Base-by-base conservation (phyloP, 208 protist genomes). In the Leishmania amazonensis region DNA sequence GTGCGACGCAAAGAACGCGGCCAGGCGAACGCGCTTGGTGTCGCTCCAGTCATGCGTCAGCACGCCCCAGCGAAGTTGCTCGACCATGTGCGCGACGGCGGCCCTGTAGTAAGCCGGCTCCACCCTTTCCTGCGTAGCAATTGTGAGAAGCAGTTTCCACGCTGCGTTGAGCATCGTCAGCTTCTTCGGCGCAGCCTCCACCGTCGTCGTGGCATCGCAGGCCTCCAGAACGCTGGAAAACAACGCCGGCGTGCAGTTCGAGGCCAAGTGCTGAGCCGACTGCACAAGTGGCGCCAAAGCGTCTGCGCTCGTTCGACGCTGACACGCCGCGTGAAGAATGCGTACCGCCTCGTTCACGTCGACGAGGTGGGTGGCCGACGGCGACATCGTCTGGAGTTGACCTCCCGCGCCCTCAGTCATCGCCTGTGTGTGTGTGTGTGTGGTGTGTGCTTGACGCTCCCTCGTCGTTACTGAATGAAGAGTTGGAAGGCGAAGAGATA, bases 41-140 rank as follows among this genome's bases (percentile, higher is more conserved):
- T 94, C 90, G 8, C 81, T 90, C 93, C 93, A 96, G 75, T 96
- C 90, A 81, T 96, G 93, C 45, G 93, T 89, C 67, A 94, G 82
- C n/a, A 94, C 81, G 31, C 87, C 87, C 57, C 85, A 84, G 42
- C 81, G 83, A 38, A 96, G 84, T 80, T 96, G 89, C 51, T 88
- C 86, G n/a, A 91, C 42, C 89, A 96, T 93, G 73, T 89, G 88
- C 5, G 74, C 62, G 42, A 90, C 45, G 31, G 86, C 85, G n/a
- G 49, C 57, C 24, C 81, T 76, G 80, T 90, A 92, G 31, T 86
- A 15, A 5, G 2, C 35, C 11, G 62, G 35, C 57, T 75, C 62
- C 38, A 91, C 83, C 28, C n/a, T 73, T 2, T 70, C 51, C 35
- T 88, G 64, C 45, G 90, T 84, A 35, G 89, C 80, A 31, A 90